These are phyloP conservation scores for Pelargonium citronellum DNA, from an alignment of 441 rosid species.

Conservation along the genomic window DNA sequence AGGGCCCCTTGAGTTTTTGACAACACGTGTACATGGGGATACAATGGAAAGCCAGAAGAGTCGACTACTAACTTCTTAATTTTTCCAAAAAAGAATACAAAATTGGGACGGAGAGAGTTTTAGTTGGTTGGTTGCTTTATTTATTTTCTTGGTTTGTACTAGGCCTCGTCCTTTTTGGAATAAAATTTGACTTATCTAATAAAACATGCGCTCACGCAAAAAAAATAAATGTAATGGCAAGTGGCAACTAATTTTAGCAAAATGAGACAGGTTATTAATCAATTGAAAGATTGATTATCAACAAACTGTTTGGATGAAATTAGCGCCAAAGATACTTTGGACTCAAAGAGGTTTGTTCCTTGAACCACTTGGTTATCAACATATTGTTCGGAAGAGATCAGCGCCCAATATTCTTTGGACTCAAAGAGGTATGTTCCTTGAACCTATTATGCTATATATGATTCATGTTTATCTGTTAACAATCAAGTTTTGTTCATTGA, in stretches of 20 bases:
- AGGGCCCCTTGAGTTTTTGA: no score
- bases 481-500: not conserved
- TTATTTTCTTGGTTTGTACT: not conserved
- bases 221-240: not conserved
- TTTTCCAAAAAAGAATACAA: no score
- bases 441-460: not conserved
- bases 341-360: not conserved
- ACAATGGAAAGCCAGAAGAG: no score
- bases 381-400: not conserved
- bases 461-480: no score
- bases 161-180: not conserved
- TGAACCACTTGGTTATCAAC: not conserved
- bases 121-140: not conserved
- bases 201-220: not conserved
- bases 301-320: not conserved
- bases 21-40: no score
- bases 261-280: not conserved
- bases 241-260: not conserved
- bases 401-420: not conserved
- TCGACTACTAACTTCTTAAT: no score
- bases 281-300: not conserved
- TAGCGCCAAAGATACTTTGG: not conserved
- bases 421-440: constrained; percentile 1
- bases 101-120: no score
- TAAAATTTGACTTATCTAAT: not conserved